phyloP scores from a whole-genome alignment of 2,329 filamentous ascomycete genomes.

The Aspergillus pseudotamarii region DNA sequence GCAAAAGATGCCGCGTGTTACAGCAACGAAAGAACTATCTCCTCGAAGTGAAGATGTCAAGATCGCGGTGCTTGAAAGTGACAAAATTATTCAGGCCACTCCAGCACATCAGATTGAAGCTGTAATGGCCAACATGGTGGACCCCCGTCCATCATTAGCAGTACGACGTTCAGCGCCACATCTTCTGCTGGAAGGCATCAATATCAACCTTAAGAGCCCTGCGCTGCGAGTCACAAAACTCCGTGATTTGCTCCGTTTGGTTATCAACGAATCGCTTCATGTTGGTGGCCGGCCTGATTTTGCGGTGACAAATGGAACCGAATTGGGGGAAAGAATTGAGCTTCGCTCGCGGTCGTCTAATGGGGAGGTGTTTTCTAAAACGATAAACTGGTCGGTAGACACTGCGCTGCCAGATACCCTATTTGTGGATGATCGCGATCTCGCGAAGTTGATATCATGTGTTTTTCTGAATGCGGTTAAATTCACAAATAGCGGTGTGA shows the following conservation, averaged over 20 bases:
- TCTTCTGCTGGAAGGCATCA: constrained; percentile 39
- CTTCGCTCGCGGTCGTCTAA: constrained; percentile 48
- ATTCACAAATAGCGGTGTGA: constrained; percentile 67
- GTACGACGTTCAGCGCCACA: constrained; percentile 40
- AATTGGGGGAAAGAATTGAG: constrained; percentile 50
- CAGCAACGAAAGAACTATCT: constrained; percentile 38
- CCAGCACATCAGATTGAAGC: constrained; percentile 41
- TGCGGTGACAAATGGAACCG: constrained; percentile 46
- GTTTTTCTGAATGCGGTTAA: constrained; percentile 70
- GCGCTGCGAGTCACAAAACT: constrained; percentile 48
- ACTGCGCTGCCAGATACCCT: constrained; percentile 49
- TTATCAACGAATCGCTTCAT: constrained; percentile 52
- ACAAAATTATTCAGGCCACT: constrained; percentile 42
- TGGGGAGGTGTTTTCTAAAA: constrained; percentile 47
- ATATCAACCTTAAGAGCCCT: constrained; percentile 37
- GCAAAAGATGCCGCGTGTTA: constrained; percentile 36
- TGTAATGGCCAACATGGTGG: constrained; percentile 42
- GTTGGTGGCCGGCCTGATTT: constrained; percentile 53
- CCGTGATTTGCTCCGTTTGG: constrained; percentile 48
- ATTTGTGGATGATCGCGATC: constrained; percentile 62
- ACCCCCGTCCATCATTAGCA: constrained; percentile 38
- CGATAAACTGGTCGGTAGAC: constrained; percentile 53
- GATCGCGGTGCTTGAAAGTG: constrained; percentile 46
- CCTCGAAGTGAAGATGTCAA: constrained; percentile 45
- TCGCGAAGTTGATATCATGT: constrained; percentile 66